Evolutionary conservation across 1,139 yeast genomes (phyloP), one percentile per base, ranked within the genome.

Genomic region (Saccharomyces uvarum): DNA sequence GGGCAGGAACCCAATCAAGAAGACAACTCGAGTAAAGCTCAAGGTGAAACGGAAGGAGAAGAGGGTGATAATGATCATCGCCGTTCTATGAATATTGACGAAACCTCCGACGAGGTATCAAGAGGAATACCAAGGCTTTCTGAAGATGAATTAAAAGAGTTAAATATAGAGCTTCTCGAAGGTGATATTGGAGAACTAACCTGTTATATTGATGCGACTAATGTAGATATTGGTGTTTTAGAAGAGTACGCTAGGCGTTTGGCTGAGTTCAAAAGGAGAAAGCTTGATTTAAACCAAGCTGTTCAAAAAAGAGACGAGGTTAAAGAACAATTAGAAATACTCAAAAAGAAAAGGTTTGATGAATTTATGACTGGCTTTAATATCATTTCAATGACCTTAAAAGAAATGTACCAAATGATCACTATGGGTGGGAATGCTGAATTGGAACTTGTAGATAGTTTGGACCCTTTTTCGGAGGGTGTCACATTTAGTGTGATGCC

Each of bases 381-480:
- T 61, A 77, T 83, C 31, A 95, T 95, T 41, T 90, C 98, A 1
- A 77, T 84, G 71, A 88, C 96, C 6, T 78, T 95, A 59, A 93
- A 93, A 70, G 97, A 89, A 65, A 91, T 95, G 98, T 95, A 95
- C 67, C 96, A 91, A 66, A 88, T 93, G 95, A 93, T 95, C 57
- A 95, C 99, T 0, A 90, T 93, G 95, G 99, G 99, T 14, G 99
- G 99, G 46, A 95, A 91, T 74, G 99, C 99, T 0, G 99, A 95
- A 70, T 77, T 95, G 48, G 99, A 95, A 68, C 78, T 93, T 53
- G 98, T 91, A 21, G 99, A 95, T 68, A 86, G 96, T 61, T 79
- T 93, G 65, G 99, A 95, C 70, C 99, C 99, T n/a, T 95, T 95
- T 66, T 84, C 97, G 0, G 99, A 95, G 72, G 99, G 99, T 33